Percentiles rank a stretch among this genome's conserved stretches.
Evolutionary conservation across 192 early-diverging fungal genomes (phyloP).

Genomic region (Backusella parvicylindrica): DNA sequence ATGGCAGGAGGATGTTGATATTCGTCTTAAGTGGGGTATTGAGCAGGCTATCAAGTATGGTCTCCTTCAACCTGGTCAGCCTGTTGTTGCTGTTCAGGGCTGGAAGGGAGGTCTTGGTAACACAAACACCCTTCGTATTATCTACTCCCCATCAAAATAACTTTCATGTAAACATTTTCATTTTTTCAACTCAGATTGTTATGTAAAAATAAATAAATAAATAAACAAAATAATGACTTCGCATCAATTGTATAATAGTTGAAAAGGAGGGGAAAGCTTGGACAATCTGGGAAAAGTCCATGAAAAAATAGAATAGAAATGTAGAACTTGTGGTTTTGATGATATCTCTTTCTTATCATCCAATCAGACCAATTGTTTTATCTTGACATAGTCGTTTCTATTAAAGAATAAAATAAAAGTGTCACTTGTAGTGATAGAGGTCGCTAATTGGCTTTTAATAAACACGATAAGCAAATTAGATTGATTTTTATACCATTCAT

Average conservation of each 20-base stretch:
- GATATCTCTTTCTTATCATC: neutral
- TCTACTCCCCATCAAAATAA: slow-evolving; percentile 43
- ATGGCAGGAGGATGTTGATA: slow-evolving; percentile 86
- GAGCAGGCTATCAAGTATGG: slow-evolving; percentile 66
- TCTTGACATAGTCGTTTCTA: neutral
- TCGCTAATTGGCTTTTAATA: neutral
- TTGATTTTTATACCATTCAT: neutral
- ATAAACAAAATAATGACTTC: neutral
- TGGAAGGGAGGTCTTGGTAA: slow-evolving; percentile 77
- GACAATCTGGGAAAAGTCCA: neutral
- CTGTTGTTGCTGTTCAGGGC: slow-evolving; percentile 75
- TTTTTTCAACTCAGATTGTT: neutral
- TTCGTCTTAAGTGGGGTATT: slow-evolving; percentile 71
- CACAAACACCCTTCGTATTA: slow-evolving; percentile 81
- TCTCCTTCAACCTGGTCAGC: slow-evolving; percentile 57
- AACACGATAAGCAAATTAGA: neutral
- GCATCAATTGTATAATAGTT: neutral
- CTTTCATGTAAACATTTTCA: neutral
- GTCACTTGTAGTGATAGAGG: neutral
- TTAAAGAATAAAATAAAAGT: neutral
- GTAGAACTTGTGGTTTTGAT: neutral
- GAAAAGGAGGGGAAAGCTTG: neutral
- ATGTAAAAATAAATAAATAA: neutral
- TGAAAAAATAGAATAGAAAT: neutral
- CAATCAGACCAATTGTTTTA: neutral